Conservation (phyloP, 108 stramenopile species). For the Skeletonema menzelii region DNA sequence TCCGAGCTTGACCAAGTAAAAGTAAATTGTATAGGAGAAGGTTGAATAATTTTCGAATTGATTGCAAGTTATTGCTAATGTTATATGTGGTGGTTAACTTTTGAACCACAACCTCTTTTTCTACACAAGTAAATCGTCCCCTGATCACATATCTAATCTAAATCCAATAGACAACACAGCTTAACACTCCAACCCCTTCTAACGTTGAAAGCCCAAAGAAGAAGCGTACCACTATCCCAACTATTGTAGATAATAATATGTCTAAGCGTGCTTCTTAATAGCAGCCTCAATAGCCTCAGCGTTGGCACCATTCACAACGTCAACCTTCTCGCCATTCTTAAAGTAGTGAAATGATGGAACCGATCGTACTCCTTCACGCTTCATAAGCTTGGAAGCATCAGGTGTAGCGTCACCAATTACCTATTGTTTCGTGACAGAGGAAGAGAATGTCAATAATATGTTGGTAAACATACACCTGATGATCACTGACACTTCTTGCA, state of each 20-base stretch:
- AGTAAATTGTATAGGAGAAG: background rate
- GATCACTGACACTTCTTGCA: background rate
- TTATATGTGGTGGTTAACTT: background rate
- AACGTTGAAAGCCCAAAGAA: background rate
- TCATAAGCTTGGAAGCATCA: slow-evolving; percentile 86
- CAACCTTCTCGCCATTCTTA: slow-evolving; percentile 83
- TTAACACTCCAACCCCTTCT: background rate
- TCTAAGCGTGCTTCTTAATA: slow-evolving; percentile 71
- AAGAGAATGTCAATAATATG: background rate
- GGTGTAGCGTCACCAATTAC: slow-evolving; percentile 82
- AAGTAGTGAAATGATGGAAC: slow-evolving; percentile 92
- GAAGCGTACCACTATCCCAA: background rate
- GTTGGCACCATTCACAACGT: slow-evolving; percentile 89
- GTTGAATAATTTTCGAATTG: background rate
- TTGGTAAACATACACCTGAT: background rate
- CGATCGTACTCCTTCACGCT: slow-evolving; percentile 86
- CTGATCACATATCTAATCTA: background rate
- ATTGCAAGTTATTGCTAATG: background rate
- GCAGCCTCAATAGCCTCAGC: slow-evolving; percentile 90
- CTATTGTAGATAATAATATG: background rate
- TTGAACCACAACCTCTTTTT: background rate
- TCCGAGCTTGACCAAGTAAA: slow-evolving; percentile 43
- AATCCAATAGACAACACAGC: background rate
- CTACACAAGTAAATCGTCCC: background rate
- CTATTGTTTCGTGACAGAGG: slow-evolving; percentile 19